phyloP scores from a whole-genome alignment of 768 basidiomycete species.

The Lentinula lateritia region DNA sequence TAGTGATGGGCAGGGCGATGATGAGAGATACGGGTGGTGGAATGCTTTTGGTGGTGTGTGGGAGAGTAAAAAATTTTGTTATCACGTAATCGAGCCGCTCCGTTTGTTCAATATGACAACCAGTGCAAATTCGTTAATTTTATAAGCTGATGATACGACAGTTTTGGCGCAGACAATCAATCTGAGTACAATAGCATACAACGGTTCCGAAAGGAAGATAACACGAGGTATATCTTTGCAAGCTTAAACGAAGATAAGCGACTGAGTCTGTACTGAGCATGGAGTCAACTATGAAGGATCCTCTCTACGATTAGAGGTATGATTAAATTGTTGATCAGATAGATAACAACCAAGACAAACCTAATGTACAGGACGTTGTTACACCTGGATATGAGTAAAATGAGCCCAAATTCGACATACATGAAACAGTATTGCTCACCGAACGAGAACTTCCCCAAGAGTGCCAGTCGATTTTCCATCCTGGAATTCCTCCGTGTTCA shows the following conservation, averaged over 20 bases:
- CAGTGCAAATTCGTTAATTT: no score
- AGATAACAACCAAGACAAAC: constrained; percentile 38
- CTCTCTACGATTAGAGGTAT: constrained; percentile 52
- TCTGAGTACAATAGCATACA: no score
- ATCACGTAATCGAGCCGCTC: background rate
- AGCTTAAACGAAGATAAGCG: no score
- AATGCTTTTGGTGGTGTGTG: background rate
- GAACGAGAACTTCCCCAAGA: constrained; percentile 97
- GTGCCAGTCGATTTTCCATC: constrained; percentile 94
- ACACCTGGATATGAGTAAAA: constrained; percentile 45
- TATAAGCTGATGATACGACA: no score
- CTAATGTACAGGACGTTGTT: constrained; percentile 97
- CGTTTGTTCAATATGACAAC: no score
- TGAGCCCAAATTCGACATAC: constrained; percentile 8
- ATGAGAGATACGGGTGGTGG: constrained; percentile 14
- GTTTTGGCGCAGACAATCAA: no score
- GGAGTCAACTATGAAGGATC: constrained; percentile 31
- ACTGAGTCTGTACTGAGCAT: no score
- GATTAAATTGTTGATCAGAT: background rate
- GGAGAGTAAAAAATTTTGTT: background rate
- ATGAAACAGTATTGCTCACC: constrained; percentile 45
- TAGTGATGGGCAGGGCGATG: constrained; percentile 2
- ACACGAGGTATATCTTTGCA: no score
- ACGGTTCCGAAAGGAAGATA: no score
- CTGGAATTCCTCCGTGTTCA: constrained; percentile 98